These are phyloP conservation scores for Aspergillus haitiensis DNA, from an alignment of 495 filamentous ascomycete genomes.

Conservation along the genomic window DNA sequence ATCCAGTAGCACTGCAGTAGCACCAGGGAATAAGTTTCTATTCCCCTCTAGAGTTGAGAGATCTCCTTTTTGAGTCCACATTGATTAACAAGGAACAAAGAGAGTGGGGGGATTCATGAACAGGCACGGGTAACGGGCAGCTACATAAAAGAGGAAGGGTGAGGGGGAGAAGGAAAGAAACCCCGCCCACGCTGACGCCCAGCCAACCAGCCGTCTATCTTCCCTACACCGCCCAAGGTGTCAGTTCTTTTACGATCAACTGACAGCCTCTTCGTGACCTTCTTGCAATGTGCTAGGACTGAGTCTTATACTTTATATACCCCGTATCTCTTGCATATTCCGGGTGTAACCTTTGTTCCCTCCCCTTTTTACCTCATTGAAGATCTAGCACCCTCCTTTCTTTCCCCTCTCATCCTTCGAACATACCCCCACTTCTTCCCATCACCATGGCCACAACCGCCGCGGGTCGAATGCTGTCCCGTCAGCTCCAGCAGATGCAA, in stretches of 20 bases:
- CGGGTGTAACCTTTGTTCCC: neutral
- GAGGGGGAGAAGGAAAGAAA: constrained; percentile 5
- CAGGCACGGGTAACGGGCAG: neutral
- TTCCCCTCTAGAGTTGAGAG: too few species aligned
- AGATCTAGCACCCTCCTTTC: neutral
- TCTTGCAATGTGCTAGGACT: constrained; percentile 1
- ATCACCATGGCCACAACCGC: constrained; percentile 51
- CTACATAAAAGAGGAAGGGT: neutral
- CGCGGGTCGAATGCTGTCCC: constrained; percentile 72
- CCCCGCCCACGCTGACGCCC: constrained; percentile 13
- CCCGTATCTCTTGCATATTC: neutral
- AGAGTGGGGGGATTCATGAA: neutral
- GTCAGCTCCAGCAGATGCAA: constrained; percentile 93
- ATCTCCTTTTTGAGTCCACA: too few species aligned
- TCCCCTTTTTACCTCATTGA: neutral
- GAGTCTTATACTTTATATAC: neutral
- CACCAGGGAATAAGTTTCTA: too few species aligned
- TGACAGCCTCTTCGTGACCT: constrained; percentile 25
- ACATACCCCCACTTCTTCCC: constrained; percentile 7
- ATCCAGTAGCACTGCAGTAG: too few species aligned
- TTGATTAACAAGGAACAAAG: too few species aligned
- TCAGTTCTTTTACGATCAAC: constrained; percentile 14
- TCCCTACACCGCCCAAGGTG: constrained; percentile 15
- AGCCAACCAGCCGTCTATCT: constrained; percentile 6
- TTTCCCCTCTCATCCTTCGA: neutral